phyloP scores from a whole-genome alignment of 305 asterid species.

The Rubia peregrina region DNA sequence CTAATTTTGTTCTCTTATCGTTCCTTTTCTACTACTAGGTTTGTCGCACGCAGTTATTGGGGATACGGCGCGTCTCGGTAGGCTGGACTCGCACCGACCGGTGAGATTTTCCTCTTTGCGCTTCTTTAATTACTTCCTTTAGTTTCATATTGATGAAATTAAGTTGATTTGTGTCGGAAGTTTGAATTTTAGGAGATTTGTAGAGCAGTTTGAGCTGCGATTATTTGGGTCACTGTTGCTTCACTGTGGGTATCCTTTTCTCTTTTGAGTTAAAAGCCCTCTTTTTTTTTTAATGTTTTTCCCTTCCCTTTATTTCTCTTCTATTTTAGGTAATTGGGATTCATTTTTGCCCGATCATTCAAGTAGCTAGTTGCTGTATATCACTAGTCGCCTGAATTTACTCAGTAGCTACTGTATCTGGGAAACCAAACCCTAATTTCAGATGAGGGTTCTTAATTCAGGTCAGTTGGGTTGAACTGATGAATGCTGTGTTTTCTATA shows the following conservation, averaged over 20 bases:
- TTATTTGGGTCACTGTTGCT: background rate
- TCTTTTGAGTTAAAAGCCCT: background rate
- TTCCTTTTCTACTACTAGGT: conserved; percentile 16
- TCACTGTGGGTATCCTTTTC: background rate
- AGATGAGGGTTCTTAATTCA: conserved; percentile 15
- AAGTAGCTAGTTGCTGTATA: conserved; percentile 12
- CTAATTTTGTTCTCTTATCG: conserved; percentile 5
- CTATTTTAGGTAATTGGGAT: conserved; percentile 17
- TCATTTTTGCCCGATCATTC: conserved; percentile 19
- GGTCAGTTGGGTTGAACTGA: conserved; percentile 7
- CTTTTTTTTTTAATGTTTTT: no score
- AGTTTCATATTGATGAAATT: background rate
- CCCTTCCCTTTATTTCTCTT: no score
- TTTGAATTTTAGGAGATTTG: background rate
- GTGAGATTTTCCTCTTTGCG: conserved; percentile 2
- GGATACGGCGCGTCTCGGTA: conserved; percentile 13
- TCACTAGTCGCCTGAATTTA: conserved; percentile 19
- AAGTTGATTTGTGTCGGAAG: background rate
- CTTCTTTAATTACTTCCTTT: background rate
- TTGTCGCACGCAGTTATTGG: conserved; percentile 15
- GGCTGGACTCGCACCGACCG: conserved; percentile 3
- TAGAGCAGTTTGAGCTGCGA: background rate
- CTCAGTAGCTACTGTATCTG: conserved; percentile 11
- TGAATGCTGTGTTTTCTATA: conserved; percentile 5
- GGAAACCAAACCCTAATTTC: conserved; percentile 49